Evolutionary conservation across 208 protist genomes (phyloP), one percentile per base, ranked within the genome.

Genomic region (Leptomonas pyrrhocoris): DNA sequence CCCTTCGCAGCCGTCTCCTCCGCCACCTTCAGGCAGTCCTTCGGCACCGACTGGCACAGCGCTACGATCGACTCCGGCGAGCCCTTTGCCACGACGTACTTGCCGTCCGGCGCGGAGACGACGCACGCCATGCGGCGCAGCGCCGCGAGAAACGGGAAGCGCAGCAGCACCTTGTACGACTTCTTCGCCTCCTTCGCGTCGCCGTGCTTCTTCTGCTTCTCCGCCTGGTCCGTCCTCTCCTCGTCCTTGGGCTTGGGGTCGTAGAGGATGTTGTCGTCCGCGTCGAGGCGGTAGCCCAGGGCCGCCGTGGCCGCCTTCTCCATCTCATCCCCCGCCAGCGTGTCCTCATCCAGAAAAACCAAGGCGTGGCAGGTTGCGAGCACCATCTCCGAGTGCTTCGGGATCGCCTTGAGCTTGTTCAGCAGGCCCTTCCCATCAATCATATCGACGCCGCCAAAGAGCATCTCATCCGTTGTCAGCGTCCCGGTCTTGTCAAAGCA

Each of bases 401-500:
- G 90, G 43, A 95, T 88, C 21, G 64, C 61, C 64, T 92, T 88
- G 0, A 95, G 82, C 68, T 81, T 91, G 78, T 90, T 94, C 48
- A 94, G 50, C 49, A 95, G 65, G 13, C 84, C 86, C 28, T 98
- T 99, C 42, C 97, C 96, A 56, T 97, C 87, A 9, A 65, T 70
- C 80, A 90, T 84, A 67, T 95, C 84, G 6, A 98, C 83, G 42
- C 96, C 97, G 42, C 88, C 85, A 49, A 98, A 90, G 31, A 95
- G 79, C 90, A 98, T 97, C 69, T 98, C 87, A 62, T 99, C 96
- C 31, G 88, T 94, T 12, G 98, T 99, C 21, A 99, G 85, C n/a
- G 98, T 99, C 50, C 99, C 99, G 6, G 99, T 99, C 89, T 99
- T 99, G 86, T 99, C 99, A 79, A 99, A 99, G 90, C 98, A 99